Evolutionary conservation across 2,329 filamentous ascomycete genomes (phyloP), one percentile per base, ranked within the genome.

Genomic region (Cladosporium sphaerospermum): DNA sequence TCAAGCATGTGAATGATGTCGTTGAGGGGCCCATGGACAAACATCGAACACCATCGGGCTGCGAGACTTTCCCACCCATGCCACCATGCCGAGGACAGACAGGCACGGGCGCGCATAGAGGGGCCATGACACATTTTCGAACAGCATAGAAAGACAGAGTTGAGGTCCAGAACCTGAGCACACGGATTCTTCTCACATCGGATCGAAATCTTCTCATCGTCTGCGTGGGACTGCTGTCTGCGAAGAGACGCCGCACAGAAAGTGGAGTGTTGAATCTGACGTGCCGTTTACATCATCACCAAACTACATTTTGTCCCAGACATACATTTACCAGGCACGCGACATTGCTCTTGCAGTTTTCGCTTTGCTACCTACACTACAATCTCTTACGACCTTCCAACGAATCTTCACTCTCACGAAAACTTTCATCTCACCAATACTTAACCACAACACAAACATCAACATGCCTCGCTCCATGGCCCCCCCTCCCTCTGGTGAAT

Each of bases 401-500:
- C 48, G 40, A 32, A 13, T 51, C 11, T 49, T 28, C 23, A 28
- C 7, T 28, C 7, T 7, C 5, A 49, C 37, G 36, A 34, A 19
- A n/a, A 18, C 13, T 23, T 32, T 36, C 3, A 43, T 18, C 32
- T 23, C 23, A 37, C 33, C 16, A 51, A 44, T 8, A 39, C 36
- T 13, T 28, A 41, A 33, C n/a, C 47, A 44, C 19, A 18, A 32
- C 11, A 36, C 48, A 51, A 16, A 53, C 34, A 53, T 47, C 50
- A 65, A 28, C 13, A 69, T 69, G 67, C 66, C 67, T 64, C 67
- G 66, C 52, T 44, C 57, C 46, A 58, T 65, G 23, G 68, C 67
- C 51, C 67, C 68, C 50, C 68, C 66, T 45, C 68, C 68, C 39
- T 67, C 64, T 34, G 66, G 64, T 54, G 68, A 70, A 53, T 69